Base-by-base conservation (phyloP, 2,329 filamentous ascomycete genomes). In the Fusarium succisae region DNA sequence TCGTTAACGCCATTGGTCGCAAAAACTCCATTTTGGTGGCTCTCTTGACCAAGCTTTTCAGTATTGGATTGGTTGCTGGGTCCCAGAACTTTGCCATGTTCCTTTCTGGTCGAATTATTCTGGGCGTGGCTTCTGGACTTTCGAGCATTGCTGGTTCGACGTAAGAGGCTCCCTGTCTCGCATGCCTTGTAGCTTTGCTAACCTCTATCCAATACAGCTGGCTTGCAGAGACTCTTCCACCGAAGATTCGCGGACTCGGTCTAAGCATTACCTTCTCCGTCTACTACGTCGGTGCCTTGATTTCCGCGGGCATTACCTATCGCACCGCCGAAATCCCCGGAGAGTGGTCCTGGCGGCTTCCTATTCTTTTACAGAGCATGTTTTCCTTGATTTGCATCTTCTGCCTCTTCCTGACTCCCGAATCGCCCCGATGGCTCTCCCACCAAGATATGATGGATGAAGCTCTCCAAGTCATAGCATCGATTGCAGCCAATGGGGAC, bases 61-160 rank as follows among this genome's bases (percentile, higher is more conserved):
- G 55, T 2, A 57, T 57, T 35, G 55, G 55, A 12, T 9, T 57
- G 18, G 39, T 57, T 32, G 30, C 55, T 47, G 55, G 39, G 2
- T 59, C 56, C 8, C 56, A 59, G 10, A 51, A 50, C 17, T 28
- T 59, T 30, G 56, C 43, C 11, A 59, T 59, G 32, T 59, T 59
- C 0, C 32, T 51, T 20, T 50, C 56, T 24, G 56, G 41, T 4
- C 43, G 43, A 0, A 50, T 59, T 1, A 50, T 59, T 8, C 24
- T 51, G 8, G 56, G 56, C 12, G 8, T 51, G 0, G 56, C 56
- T 12, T 50, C 41, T 10, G 56, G 56, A 7, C 30, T 51, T 28
- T 50, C 56, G 4, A 50, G 43, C 26, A 51, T 59, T 30, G 32
- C 41, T 15, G 43, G 56, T 22, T 38, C 56, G 1, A 59, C 56